phyloP scores from a whole-genome alignment of 441 rosid genomes.

The Euphorbia celastroides region DNA sequence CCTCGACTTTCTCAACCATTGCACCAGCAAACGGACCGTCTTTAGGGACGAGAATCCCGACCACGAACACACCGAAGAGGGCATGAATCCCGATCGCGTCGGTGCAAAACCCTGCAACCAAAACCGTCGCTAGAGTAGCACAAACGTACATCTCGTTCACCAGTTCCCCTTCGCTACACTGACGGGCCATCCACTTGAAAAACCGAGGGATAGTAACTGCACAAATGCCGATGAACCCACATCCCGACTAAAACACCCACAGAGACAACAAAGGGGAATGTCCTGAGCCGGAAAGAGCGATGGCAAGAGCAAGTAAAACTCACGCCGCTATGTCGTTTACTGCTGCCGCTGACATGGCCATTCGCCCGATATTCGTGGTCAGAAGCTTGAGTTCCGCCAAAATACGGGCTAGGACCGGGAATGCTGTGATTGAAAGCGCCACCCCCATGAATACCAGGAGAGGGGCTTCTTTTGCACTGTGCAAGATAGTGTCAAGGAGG shows the following conservation, averaged over 20 bases:
- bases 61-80: constrained; percentile 74
- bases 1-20: constrained; percentile 73
- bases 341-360: constrained; percentile 89
- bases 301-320: constrained; percentile 79
- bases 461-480: constrained; percentile 40
- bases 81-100: constrained; percentile 77
- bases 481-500: constrained; percentile 43
- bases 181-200: constrained; percentile 47
- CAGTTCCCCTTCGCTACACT: constrained; percentile 73
- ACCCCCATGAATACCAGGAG: constrained; percentile 65
- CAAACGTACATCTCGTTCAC: constrained; percentile 61
- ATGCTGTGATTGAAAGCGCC: background rate
- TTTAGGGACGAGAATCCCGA: constrained; percentile 52
- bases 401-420: background rate
- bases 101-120: constrained; percentile 64
- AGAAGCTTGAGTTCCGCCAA: background rate
- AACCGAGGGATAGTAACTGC: constrained; percentile 34
- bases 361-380: constrained; percentile 20
- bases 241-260: constrained; percentile 67
- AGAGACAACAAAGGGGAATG: constrained; percentile 51
- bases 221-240: constrained; percentile 35
- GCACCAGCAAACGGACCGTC: constrained; percentile 33
- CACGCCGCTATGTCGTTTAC: constrained; percentile 84
- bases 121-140: constrained; percentile 41
- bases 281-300: constrained; percentile 56